phyloP scores from a whole-genome alignment of 495 filamentous ascomycete genomes.

The Aspergillus heteromorphus region DNA sequence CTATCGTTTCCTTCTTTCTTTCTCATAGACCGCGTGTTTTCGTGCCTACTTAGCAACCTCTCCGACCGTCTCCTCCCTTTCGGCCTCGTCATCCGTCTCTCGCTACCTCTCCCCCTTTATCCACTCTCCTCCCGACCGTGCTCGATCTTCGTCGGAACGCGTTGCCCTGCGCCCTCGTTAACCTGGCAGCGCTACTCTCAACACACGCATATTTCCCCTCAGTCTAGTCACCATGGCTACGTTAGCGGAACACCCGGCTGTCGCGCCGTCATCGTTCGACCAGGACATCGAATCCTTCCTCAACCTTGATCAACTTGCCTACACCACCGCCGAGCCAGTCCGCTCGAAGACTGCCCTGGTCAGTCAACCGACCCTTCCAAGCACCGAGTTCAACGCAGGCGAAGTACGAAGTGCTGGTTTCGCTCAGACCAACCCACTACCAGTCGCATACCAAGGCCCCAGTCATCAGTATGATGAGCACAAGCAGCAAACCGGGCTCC shows the following conservation, averaged over 20 bases:
- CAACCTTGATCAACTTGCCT: conserved; percentile 45
- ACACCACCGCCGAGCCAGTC: conserved; percentile 35
- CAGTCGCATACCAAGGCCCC: conserved; percentile 63
- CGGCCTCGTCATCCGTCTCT: neutral
- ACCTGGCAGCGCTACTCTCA: neutral
- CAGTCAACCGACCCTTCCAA: conserved; percentile 34
- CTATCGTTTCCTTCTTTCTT: neutral
- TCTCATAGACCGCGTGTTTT: neutral
- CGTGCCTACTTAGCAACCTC: neutral
- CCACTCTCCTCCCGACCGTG: neutral
- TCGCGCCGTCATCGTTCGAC: conserved; percentile 36
- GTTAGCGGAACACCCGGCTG: conserved; percentile 35
- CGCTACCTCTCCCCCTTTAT: conserved; percentile 2
- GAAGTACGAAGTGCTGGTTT: conserved; percentile 38
- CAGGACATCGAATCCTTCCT: conserved; percentile 47
- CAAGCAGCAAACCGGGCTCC: conserved; percentile 85
- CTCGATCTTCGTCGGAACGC: neutral
- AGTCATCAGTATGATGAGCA: conserved; percentile 91
- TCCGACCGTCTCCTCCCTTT: neutral
- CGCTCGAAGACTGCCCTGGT: conserved; percentile 36
- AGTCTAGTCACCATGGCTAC: conserved; percentile 33
- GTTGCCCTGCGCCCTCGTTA: conserved; percentile 1
- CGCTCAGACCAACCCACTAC: conserved; percentile 39
- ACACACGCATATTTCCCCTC: neutral
- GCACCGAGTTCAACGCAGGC: conserved; percentile 32